Base-by-base conservation (phyloP, 2,329 filamentous ascomycete species). In the Fusarium udum region DNA sequence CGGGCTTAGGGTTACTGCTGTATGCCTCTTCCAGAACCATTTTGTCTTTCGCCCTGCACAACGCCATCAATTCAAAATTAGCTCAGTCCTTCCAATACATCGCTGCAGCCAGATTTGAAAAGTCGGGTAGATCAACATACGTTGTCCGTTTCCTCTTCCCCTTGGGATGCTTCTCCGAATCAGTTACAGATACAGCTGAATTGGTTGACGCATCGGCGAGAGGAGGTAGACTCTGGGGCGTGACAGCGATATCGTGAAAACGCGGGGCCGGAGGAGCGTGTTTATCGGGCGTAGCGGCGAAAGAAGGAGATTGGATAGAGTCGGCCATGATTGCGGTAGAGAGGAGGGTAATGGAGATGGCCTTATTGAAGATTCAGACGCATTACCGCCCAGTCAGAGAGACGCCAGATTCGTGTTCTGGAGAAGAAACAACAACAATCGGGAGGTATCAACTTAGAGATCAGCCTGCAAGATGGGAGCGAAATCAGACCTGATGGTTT, bases 21-120 rank as follows among this genome's bases (percentile, higher is more conserved):
- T 97, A 98, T 67, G 95, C 94, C 40, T 92, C 88, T 83, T 98
- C 95, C 69, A 98, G 91, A 60, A 97, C 89, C 59, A 92, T 89
- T 85, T 97, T 95, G 84, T 98, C 95, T 83, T 95, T 93, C 45
- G 93, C 92, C 79, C 94, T 97, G 73, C 20, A 73, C 52, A 37
- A 53, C 40, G 69, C 72, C 70, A 75, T 77, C 72, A 63, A 63
- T 59, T 34, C 48, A 64, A 52, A 48, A 73, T 77, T 76, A 76
- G 74, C 66, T 70, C 65, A 70, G 55, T 67, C 42, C 61, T 45
- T 26, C 46, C 39, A 31, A 36, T 36, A 37, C 32, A 26, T 51
- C 28, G 24, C 36, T 45, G 42, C 53, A 60, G 40, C 32, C 34
- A n/a, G 32, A 32, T 28, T n/a, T 39, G 55, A 46, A 57, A 36